phyloP scores from a whole-genome alignment of 768 basidiomycete genomes.

The Suillus brevipes region DNA sequence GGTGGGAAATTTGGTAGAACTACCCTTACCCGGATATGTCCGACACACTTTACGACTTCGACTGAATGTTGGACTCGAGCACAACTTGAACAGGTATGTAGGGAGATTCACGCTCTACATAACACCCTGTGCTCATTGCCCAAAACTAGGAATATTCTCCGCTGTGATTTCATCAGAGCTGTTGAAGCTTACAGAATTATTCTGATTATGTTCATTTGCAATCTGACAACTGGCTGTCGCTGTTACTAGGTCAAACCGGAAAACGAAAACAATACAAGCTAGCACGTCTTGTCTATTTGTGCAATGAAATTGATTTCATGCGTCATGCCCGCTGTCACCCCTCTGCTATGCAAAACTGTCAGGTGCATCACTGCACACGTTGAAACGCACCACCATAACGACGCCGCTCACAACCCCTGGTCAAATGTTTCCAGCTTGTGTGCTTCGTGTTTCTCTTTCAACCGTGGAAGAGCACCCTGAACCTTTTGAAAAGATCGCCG shows the following conservation, averaged over 20 bases:
- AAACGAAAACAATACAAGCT: not conserved
- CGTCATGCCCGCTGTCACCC: not conserved
- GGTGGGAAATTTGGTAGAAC: slow-evolving; percentile 11
- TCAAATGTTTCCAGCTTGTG: not conserved
- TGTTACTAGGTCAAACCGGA: not conserved
- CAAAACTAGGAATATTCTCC: not conserved
- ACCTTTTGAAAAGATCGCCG: not conserved
- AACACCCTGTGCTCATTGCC: not conserved
- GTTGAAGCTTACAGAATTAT: not conserved
- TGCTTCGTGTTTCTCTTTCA: not conserved
- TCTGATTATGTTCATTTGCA: not conserved
- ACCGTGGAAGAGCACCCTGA: not conserved
- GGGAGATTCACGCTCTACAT: not conserved
- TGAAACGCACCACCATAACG: not conserved
- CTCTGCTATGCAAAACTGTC: not conserved
- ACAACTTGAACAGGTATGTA: not conserved
- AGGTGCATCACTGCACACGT: not conserved
- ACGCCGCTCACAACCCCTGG: not conserved
- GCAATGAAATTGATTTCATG: not conserved
- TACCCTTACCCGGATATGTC: slow-evolving; percentile 11
- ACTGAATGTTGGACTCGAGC: not conserved
- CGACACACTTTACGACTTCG: not conserved
- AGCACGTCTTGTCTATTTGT: not conserved
- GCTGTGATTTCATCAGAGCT: not conserved
- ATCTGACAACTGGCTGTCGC: not conserved